phyloP scores from a whole-genome alignment of 1,284 basidiomycete genomes.

The Leccinum holopus region DNA sequence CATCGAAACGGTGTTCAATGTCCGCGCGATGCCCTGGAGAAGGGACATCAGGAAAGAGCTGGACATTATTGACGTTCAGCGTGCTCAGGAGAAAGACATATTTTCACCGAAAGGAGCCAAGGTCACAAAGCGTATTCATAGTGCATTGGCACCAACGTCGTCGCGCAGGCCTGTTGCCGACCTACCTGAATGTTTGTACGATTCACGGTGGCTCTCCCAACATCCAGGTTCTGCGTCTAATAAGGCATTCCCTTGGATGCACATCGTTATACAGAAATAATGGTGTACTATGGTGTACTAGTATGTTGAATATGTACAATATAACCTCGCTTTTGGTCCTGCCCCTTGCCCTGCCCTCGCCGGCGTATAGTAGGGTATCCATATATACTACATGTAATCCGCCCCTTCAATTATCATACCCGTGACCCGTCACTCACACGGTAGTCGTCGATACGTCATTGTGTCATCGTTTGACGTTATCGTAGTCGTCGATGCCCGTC shows the following conservation, averaged over 20 bases:
- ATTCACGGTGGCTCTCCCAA: background rate
- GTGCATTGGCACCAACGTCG: background rate
- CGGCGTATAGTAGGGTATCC: no score
- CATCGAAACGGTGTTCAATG: conserved; percentile 1
- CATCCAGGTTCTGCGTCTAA: background rate
- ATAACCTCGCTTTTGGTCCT: no score
- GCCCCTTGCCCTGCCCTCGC: no score
- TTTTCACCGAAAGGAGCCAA: background rate
- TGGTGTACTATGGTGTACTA: background rate
- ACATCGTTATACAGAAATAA: background rate
- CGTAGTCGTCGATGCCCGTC: no score
- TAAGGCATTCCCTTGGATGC: background rate
- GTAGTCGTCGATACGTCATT: no score
- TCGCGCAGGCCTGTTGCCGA: background rate
- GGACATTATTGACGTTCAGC: conserved; percentile 7
- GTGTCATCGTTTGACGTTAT: no score
- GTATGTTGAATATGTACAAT: background rate
- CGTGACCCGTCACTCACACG: no score
- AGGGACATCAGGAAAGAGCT: conserved; percentile 9
- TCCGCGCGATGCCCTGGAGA: conserved; percentile 5
- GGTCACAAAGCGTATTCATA: background rate
- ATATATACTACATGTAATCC: no score
- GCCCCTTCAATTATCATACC: no score
- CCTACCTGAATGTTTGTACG: background rate
- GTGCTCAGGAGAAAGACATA: background rate